Base-by-base conservation (phyloP, 1,284 basidiomycete genomes). In the Puccinia polysora region DNA sequence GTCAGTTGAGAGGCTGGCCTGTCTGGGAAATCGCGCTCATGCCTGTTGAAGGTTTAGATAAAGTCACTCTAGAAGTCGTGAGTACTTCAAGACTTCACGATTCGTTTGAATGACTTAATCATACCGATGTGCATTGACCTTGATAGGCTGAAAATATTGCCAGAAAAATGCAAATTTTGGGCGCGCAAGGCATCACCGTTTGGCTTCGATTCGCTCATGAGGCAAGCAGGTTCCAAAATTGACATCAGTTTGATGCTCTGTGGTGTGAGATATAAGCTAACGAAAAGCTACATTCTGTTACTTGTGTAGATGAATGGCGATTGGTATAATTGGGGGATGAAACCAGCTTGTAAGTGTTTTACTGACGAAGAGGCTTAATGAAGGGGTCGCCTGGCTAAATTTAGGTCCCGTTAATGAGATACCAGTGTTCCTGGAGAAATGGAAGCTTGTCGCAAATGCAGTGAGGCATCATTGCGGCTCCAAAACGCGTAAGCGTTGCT, bases 281-380 rank as follows among this genome's bases (percentile, higher is more conserved):
- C 36, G 12, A 18, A 10, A 45, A 12, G 5, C 47, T 67, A 2
- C n/a, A 1, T 67, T 20, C 32, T 28, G 18, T 45, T 40, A 14
- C 32, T 50, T 12, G 20, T n/a, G 15, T 58, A 71, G 69, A 71
- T 71, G 69, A 71, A 71, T 49, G 69, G 69, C 18, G 59, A 71
- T 28, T 71, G 69, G 69, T 71, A 71, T 55, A 20, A 18, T 2
- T 71, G 69, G 69, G 69, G 69, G 15, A 34, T 38, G 25, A 71
- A 71, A 28, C 69, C 69, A 55, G 59, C 47, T 8, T 38, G 69
- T 71, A n/a, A 47, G 69, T 40, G 14, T 30, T 10, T 38, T 38
- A n/a, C n/a, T n/a, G n/a, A n/a, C n/a, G n/a, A n/a, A n/a, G n/a
- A n/a, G n/a, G n/a, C n/a, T n/a, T n/a, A n/a, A n/a, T n/a, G n/a